Base-by-base conservation (phyloP, 352 stramenopile genomes). In the Peronosclerospora sorghi region DNA sequence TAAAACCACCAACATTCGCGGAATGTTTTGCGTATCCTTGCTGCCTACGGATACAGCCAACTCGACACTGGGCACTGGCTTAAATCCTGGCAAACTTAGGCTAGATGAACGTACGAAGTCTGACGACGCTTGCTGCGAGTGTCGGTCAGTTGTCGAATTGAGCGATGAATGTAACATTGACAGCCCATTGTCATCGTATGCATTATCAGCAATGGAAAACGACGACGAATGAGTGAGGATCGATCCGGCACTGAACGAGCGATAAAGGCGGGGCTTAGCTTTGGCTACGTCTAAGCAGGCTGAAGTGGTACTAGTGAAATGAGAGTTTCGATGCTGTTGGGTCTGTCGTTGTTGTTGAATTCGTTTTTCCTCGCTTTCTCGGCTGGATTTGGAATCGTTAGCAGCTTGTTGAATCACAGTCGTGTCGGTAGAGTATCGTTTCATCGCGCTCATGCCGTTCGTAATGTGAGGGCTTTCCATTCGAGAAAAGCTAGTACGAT, bases 1-100 rank as follows among this genome's bases (percentile, higher is more conserved):
- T 29, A 87, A 48, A 28, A 86, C 74, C 8, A 93, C 64, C 12
- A 90, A 29, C 69, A 88, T 86, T 21, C 86, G 67, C n/a, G 62
- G 58, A 8, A 69, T 48, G 35, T 89, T 72, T 48, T 88, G 75
- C 13, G 62, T 37, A 0, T 67, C 73, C 44, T 83, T 84, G 41
- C 68, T 83, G 0, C 77, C 75, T 18, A 93, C 68, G 0, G 80
- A 93, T 1, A 90, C 59, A 2, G 73, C 77, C 18, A 93, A 48
- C 35, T 90, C 73, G 21, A 93, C 61, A 42, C 62, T 79, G 4
- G 72, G 63, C 0, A 39, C 46, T n/a, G 64, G 73, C 14, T 79
- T 78, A 18, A 93, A 80, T 14, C 62, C 54, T 17, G 68, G 58
- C 3, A 93, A 59, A 35, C 78, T 90, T 17, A 93, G 48, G 32